Base-by-base conservation (phyloP, 345 rosid species). In the Litchi chinensis region DNA sequence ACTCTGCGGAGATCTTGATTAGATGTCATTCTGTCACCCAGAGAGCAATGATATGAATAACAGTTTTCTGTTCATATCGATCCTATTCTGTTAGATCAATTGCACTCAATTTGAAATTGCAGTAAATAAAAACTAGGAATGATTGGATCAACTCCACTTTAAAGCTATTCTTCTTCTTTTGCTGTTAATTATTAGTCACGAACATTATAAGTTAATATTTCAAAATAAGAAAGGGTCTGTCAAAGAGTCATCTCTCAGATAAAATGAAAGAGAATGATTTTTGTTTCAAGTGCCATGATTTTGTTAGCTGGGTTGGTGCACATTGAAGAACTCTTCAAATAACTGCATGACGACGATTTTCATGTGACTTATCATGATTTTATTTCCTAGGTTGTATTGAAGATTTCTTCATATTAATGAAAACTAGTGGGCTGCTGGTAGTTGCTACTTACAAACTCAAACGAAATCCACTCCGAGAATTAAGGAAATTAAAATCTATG, bases 1-100 rank as follows among this genome's bases (percentile, higher is more conserved):
- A 21, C 16, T 32, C 41, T 37, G 22, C 21, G 39, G 44, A 41
- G 50, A 66, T 26, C 28, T 71, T 44, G 21, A 65, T 24, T 24
- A 19, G 48, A 76, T 66, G 80, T 63, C 71, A 64, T n/a, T 77
- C 54, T 24, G 70, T 80, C 66, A 43, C 68, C 68, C 4, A 50
- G 69, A 65, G n/a, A 65, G 50, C 28, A 52, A 57, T 64, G 62
- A 68, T 74, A 16, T 72, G 44, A 71, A 5, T 76, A 72, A 32
- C 10, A 62, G 44, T 65, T 65, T 40, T 39, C 22, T 21, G 40
- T 13, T 68, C 4, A 76, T 67, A 21, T 40, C 15, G 52, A 66
- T 66, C 6, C 60, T 24, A 44, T 32, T 70, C 11, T 44, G 54
- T 57, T 57, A 26, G 46, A 11, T 18, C 28, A 4, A 64, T 26